A percentile compares a stretch with the other conserved stretches of the same genome.
These are phyloP conservation scores for Boletus patriciae DNA, from an alignment of 768 basidiomycete genomes.

Conservation along the genomic window DNA sequence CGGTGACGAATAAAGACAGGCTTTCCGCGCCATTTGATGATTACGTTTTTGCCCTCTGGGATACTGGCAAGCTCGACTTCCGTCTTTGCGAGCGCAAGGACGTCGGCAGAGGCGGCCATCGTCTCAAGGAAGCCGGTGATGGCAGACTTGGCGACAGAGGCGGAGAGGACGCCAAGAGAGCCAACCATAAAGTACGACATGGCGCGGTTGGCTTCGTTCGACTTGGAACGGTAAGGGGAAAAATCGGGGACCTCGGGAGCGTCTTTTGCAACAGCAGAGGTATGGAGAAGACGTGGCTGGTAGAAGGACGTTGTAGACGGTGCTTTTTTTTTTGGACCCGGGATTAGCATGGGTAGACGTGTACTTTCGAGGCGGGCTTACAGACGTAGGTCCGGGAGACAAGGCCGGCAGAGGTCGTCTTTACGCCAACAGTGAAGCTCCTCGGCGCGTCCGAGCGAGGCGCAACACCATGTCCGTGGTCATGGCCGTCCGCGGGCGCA, in stretches of 20 bases:
- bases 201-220: constrained; percentile 65
- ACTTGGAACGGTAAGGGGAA: constrained; percentile 71
- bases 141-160: constrained; percentile 90
- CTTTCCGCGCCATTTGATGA: constrained; percentile 99
- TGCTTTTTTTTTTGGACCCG: constrained; percentile 25
- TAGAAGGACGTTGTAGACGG: constrained; percentile 54
- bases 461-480: constrained; percentile 53
- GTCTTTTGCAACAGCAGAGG: constrained; percentile 65
- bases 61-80: constrained; percentile 89
- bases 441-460: constrained; percentile 64
- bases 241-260: constrained; percentile 89
- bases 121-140: constrained; percentile 93
- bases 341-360: constrained; percentile 17
- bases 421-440: constrained; percentile 57
- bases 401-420: constrained; percentile 51
- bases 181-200: constrained; percentile 91
- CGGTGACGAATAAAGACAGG: constrained; percentile 99
- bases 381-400: constrained; percentile 65
- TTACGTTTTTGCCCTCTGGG: constrained; percentile 96
- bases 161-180: constrained; percentile 88
- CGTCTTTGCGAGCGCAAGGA: constrained; percentile 96
- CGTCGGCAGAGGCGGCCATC: constrained; percentile 97
- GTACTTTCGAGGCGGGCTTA: constrained; percentile 39
- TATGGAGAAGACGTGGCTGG: constrained; percentile 76
- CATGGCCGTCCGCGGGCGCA: constrained; percentile 58